These are phyloP conservation scores for Chenopodium quinoa DNA, from an alignment of 148 eudicot genomes.

Conservation along the genomic window DNA sequence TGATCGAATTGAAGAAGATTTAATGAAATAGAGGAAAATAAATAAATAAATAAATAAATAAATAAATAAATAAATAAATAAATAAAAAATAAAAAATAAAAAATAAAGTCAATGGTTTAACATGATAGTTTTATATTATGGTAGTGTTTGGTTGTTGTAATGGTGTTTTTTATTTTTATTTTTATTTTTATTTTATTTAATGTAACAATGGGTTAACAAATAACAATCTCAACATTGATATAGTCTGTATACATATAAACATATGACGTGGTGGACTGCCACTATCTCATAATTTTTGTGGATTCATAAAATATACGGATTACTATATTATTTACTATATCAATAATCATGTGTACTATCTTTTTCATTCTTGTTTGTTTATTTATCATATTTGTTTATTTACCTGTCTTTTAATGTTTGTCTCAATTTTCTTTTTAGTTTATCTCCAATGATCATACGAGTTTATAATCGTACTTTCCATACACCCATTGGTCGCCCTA, in stretches of 20 bases:
- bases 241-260: no score
- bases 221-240: background rate
- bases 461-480: no score
- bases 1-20: conserved; percentile 7
- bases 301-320: background rate
- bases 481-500: no score
- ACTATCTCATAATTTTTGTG: background rate
- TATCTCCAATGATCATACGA: no score
- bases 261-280: conserved; percentile 4
- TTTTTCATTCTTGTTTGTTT: no score
- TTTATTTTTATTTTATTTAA: background rate
- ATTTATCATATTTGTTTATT: no score
- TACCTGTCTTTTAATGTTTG: no score
- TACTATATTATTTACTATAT: no score
- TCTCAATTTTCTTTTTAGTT: no score
- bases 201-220: no score
- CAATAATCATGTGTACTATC: background rate
- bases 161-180: background rate
- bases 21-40: background rate
- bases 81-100: background rate
- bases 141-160: background rate
- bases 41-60: no score
- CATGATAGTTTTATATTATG: background rate
- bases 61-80: no score
- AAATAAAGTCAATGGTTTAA: conserved; percentile 11